phyloP scores from a whole-genome alignment of 805 yeast species.

The Metschnikowia anglica region DNA sequence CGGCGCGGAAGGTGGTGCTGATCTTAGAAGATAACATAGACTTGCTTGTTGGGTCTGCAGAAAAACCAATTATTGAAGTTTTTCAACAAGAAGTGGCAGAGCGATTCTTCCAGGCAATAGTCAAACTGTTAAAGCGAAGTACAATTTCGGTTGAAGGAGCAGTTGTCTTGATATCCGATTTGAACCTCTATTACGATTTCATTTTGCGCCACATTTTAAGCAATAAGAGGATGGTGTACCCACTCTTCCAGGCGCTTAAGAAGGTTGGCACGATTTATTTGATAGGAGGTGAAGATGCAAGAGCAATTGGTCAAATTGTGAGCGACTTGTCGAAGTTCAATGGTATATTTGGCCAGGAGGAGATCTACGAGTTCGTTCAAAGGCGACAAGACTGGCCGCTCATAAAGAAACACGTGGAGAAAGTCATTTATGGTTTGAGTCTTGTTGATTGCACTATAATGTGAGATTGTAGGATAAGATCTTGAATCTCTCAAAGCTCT shows the following conservation, averaged over 20 bases:
- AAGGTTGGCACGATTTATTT: constrained; percentile 82
- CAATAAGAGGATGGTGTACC: constrained; percentile 65
- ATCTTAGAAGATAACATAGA: constrained; percentile 70
- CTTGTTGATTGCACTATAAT: constrained; percentile 69
- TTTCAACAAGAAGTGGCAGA: constrained; percentile 94
- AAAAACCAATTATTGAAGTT: constrained; percentile 82
- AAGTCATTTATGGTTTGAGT: constrained; percentile 91
- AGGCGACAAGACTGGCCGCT: constrained; percentile 82
- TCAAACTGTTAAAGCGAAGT: constrained; percentile 70
- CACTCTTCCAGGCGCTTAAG: constrained; percentile 75
- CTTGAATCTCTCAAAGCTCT: background rate
- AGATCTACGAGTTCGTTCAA: constrained; percentile 88
- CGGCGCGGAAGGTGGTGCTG: constrained; percentile 62
- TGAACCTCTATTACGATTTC: constrained; percentile 76
- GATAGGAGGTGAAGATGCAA: constrained; percentile 69
- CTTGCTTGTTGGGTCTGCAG: constrained; percentile 77
- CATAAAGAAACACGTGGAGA: constrained; percentile 80
- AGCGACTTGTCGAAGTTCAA: constrained; percentile 82
- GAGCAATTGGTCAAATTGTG: constrained; percentile 78
- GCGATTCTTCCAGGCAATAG: constrained; percentile 71
- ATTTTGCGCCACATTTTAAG: constrained; percentile 48
- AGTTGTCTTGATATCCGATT: constrained; percentile 72
- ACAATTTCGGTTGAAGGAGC: constrained; percentile 82
- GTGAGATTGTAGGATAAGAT: too few relatives aligned
- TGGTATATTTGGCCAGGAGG: constrained; percentile 89